Conservation (phyloP, 495 filamentous ascomycete species). For the Elaphomyces granulatus region DNA sequence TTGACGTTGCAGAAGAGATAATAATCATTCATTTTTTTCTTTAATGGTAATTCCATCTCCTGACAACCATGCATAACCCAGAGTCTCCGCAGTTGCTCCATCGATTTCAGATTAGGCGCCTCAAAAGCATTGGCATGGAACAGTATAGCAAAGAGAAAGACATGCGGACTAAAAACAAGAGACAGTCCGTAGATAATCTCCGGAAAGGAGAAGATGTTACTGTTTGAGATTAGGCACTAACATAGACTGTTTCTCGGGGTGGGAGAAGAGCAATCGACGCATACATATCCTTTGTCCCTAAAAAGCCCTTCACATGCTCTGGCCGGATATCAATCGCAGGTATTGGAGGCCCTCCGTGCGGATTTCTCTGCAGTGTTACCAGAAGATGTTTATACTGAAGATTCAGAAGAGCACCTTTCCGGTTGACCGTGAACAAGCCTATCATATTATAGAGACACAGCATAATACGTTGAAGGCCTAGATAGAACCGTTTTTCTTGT, state of each 20-base stretch:
- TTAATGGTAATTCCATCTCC: conserved; percentile 11
- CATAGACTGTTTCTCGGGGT: neutral
- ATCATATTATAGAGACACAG: conserved; percentile 13
- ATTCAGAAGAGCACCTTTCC: conserved; percentile 8
- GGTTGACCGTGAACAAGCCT: conserved; percentile 11
- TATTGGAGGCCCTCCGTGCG: conserved; percentile 9
- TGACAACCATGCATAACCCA: conserved; percentile 9
- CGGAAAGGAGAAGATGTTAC: conserved; percentile 13
- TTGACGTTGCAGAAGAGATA: conserved; percentile 14
- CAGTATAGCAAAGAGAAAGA: conserved; percentile 13
- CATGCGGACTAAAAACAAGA: conserved; percentile 15
- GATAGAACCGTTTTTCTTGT: conserved; percentile 12
- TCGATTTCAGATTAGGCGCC: conserved; percentile 8
- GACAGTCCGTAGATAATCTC: conserved; percentile 15
- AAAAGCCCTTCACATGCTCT: conserved; percentile 11
- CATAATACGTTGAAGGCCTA: conserved; percentile 11
- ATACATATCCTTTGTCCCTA: conserved; percentile 11
- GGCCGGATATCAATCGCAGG: conserved; percentile 11
- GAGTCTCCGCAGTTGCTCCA: conserved; percentile 13
- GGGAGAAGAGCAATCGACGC: neutral
- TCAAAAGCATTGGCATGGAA: conserved; percentile 13
- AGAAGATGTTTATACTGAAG: conserved; percentile 15
- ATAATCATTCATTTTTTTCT: conserved; percentile 9
- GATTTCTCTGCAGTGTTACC: conserved; percentile 12
- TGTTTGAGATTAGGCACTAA: neutral